These are phyloP conservation scores for Cantharellus cinnabarinus DNA, from an alignment of 768 basidiomycete species.

Conservation along the genomic window DNA sequence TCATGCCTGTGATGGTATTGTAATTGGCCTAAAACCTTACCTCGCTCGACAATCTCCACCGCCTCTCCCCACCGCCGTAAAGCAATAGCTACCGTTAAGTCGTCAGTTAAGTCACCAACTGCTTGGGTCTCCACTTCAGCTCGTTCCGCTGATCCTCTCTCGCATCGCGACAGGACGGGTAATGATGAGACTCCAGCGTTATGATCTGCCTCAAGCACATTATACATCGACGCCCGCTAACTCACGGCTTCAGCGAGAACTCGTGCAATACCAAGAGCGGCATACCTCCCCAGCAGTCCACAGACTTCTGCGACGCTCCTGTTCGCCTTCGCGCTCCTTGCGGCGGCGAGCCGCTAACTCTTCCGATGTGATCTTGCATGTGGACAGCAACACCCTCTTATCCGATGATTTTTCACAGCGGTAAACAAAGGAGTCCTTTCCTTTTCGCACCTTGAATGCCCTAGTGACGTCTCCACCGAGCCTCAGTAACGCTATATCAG, in stretches of 20 bases:
- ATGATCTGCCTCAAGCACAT: slow-evolving; percentile 23
- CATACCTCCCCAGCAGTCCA: slow-evolving; percentile 22
- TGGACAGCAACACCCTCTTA: slow-evolving; percentile 66
- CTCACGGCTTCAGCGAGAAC: too few relatives aligned
- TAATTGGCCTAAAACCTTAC: slow-evolving; percentile 18
- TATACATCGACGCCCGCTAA: slow-evolving; percentile 1
- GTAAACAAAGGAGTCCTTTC: slow-evolving; percentile 89
- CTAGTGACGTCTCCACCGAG: slow-evolving; percentile 49
- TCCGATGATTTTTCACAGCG: slow-evolving; percentile 63
- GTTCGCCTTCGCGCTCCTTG: slow-evolving; percentile 85
- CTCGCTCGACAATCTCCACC: slow-evolving; percentile 66
- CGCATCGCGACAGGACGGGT: slow-evolving; percentile 7
- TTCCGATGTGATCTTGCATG: slow-evolving; percentile 84
- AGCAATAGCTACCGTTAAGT: slow-evolving; percentile 78
- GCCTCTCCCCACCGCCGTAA: slow-evolving; percentile 77
- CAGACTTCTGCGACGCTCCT: slow-evolving; percentile 55
- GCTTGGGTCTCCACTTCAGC: slow-evolving; percentile 67
- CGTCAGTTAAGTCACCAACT: slow-evolving; percentile 80
- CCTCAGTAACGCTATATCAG: not conserved
- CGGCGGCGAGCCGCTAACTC: slow-evolving; percentile 73
- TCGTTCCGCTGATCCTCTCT: slow-evolving; percentile 41
- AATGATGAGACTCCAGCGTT: slow-evolving; percentile 44
- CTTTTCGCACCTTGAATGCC: slow-evolving; percentile 84
- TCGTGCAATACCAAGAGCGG: not conserved
- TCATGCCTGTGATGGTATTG: too few relatives aligned